Evolutionary conservation across 805 yeast species (phyloP), one percentile per base, ranked within the genome.

Genomic region (Sporopachydermia quercuum): DNA sequence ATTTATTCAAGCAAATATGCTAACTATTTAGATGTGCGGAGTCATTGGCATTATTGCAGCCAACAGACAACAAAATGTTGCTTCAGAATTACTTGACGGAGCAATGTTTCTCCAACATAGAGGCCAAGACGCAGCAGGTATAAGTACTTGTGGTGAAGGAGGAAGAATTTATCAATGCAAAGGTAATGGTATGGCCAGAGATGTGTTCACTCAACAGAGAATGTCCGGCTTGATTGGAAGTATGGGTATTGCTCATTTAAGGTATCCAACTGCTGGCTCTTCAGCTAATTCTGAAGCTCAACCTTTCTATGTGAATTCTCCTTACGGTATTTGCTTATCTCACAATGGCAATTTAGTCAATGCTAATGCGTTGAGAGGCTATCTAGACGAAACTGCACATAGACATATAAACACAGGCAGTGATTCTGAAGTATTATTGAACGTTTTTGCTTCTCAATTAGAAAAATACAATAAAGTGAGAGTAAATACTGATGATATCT

Each of bases 81-180:
- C 95, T 8, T 76, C 94, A 3, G 97, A 87, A 54, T 67, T 91
- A 36, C 77, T 85, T 42, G 98, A 91, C 57, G 96, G 95, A 4
- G 79, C 89, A 46, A 74, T 86, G 63, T 89, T 80, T 58, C 66
- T 91, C 45, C 98, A 91, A 57, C 98, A 91, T 56, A 74, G 98
- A 55, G 98, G 98, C 37, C 98, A 91, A 64, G 98, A 91, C 58
- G 98, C 98, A 6, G 96, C 96, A n/a, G 98, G 98, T 47, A 89
- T 91, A 41, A 91, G 85, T 16, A 91, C 98, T 4, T 85, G 96
- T 58, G 97, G 96, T 40, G 67, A 80, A 36, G 76, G 89, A 45
- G 98, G 97, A 47, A 71, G 98, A 43, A 71, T 91, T 43, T 87
- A 84, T 63, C 97, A 89, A 63, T 91, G 98, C 61, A 91, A 91